Percentiles rank a stretch among this genome's conserved stretches.
These are phyloP conservation scores for Tulasnella sp. DNA, from an alignment of 768 basidiomycete genomes.

Conservation along the genomic window DNA sequence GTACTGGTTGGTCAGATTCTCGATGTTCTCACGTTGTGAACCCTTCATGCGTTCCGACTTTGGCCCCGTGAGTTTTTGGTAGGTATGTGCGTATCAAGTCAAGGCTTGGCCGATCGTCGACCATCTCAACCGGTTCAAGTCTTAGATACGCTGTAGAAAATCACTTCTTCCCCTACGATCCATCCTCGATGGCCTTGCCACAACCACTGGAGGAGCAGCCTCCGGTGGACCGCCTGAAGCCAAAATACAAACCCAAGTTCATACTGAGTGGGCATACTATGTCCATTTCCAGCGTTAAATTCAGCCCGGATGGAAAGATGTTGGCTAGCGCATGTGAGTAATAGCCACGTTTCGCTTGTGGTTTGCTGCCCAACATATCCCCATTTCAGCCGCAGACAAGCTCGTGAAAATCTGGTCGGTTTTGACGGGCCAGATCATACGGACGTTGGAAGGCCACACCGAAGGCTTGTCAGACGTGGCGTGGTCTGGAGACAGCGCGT, in stretches of 20 bases:
- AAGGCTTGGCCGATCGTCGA: too few species aligned
- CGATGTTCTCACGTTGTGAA: too few species aligned
- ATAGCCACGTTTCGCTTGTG: too few species aligned
- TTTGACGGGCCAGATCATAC: constrained; percentile 55
- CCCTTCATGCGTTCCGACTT: too few species aligned
- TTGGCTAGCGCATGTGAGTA: constrained; percentile 75
- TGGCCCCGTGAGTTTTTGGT: too few species aligned
- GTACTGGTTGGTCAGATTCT: too few species aligned
- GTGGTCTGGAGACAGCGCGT: constrained; percentile 73
- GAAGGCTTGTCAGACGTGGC: constrained; percentile 84
- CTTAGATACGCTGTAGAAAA: too few species aligned
- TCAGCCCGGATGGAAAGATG: constrained; percentile 69
- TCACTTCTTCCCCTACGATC: too few species aligned
- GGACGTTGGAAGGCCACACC: constrained; percentile 59
- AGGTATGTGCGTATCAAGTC: too few species aligned
- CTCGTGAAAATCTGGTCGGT: constrained; percentile 70
- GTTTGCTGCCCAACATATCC: constrained; percentile 25
- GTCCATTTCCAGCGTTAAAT: constrained; percentile 75
- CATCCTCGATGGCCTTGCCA: too few species aligned
- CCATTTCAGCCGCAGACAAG: constrained; percentile 70
- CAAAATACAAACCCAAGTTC: constrained; percentile 41
- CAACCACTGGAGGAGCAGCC: too few species aligned
- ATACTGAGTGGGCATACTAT: constrained; percentile 72
- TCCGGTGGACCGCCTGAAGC: not conserved
- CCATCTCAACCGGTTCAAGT: too few species aligned